Base-by-base conservation (phyloP, 768 basidiomycete species). In the Coprinellus micaceus region DNA sequence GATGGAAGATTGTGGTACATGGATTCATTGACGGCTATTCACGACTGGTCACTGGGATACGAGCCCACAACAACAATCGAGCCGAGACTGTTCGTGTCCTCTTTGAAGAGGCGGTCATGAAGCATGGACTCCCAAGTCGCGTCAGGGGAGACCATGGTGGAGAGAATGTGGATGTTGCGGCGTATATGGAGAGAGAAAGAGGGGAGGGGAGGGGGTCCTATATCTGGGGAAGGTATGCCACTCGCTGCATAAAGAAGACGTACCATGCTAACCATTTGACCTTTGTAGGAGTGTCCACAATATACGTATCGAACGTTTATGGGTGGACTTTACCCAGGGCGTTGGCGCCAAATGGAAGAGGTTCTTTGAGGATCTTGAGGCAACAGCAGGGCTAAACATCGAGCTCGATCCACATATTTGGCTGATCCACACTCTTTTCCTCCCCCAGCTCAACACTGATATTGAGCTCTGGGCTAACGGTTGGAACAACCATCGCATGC, bases 11-110 rank as follows among this genome's bases (percentile, higher is more conserved):
- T 44, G 70, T 76, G 2, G 68, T 71, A 2, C 77, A 77, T 61
- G 70, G 69, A 1, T 77, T 76, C 53, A 71, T 78, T 10, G 76
- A 79, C 65, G 76, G 78, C 1, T 69, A 70, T 50, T 72, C 72
- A 0, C 62, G 74, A 3, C 63, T 74, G 19, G 60, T 78, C 1
- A 65, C 65, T 2, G 74, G 69, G 5, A 60, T 79, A 25, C 46
- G 60, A 11, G 75, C 67, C 1, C 69, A 64, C 58, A 69, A 66
- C 63, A 80, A 81, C 60, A 79, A 81, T 57, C 57, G 64, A 1
- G 68, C 72, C 2, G 37, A 60, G 0, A 81, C 76, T 3, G 75
- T 79, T 2, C 64, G 75, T 10, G 44, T 64, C 2, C 53, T 79
- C 1, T 79, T 80, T 57, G 26, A 58, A 0, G 54, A 61, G 7